phyloP scores from a whole-genome alignment of 495 filamentous ascomycete species.

The Aspergillus homomorphus region DNA sequence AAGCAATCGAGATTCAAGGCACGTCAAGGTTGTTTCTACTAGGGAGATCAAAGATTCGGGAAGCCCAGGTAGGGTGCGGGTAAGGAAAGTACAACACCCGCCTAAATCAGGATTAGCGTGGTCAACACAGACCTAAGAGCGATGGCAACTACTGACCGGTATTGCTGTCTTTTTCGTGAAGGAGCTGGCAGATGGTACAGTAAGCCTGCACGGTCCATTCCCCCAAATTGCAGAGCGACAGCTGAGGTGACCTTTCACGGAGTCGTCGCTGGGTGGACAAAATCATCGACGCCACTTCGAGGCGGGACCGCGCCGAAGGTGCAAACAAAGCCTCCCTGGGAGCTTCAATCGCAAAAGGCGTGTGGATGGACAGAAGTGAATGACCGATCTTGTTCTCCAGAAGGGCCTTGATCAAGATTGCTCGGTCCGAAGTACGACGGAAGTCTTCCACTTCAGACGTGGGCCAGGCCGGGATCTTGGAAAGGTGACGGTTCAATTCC shows the following conservation, averaged over 20 bases:
- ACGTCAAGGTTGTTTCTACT: conserved; percentile 34
- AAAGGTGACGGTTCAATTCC: conserved; percentile 38
- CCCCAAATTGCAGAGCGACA: conserved; percentile 39
- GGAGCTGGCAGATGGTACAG: conserved; percentile 37
- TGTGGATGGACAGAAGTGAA: conserved; percentile 39
- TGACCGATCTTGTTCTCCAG: conserved; percentile 40
- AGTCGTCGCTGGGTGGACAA: conserved; percentile 36
- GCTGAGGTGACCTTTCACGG: conserved; percentile 30
- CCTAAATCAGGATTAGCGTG: conserved; percentile 6
- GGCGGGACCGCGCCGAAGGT: conserved; percentile 36
- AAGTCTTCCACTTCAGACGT: conserved; percentile 22
- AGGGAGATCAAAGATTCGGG: conserved; percentile 37
- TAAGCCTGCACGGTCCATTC: conserved; percentile 44
- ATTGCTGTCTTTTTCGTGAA: conserved; percentile 26
- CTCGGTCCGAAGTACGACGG: conserved; percentile 27
- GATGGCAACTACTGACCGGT: conserved; percentile 4
- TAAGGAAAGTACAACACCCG: conserved; percentile 21
- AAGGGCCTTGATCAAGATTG: conserved; percentile 31
- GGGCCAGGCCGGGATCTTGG: conserved; percentile 35
- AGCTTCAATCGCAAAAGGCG: conserved; percentile 44
- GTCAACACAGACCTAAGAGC: neutral
- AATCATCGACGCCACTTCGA: conserved; percentile 41
- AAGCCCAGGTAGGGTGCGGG: conserved; percentile 34
- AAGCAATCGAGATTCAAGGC: conserved; percentile 34
- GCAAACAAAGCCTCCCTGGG: conserved; percentile 35